Conservation (phyloP, 2,329 filamentous ascomycete species). For the Trichoderma koningii region DNA sequence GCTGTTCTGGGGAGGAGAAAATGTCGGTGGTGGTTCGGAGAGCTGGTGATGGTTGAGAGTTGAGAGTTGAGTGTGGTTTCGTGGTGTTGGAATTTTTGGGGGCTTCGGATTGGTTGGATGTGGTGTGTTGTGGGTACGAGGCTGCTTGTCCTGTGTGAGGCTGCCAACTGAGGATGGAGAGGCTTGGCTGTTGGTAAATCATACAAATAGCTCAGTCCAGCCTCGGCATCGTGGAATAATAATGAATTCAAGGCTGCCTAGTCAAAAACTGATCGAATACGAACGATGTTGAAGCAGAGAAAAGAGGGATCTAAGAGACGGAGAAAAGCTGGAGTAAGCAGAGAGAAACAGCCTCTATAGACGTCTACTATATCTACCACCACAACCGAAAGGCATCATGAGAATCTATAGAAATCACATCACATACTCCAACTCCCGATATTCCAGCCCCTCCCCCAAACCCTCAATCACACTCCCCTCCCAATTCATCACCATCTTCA, state of each 20-base stretch:
- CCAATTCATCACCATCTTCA: constrained; percentile 52
- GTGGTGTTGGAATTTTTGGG: constrained; percentile 27
- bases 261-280: too few species aligned
- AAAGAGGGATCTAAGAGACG: too few species aligned
- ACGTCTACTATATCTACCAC: too few species aligned
- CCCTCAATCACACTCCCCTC: constrained; percentile 31
- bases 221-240: too few species aligned
- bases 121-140: constrained; percentile 4
- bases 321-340: too few species aligned
- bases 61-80: constrained; percentile 1
- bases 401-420: background rate
- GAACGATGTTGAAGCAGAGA: too few species aligned
- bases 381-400: too few species aligned
- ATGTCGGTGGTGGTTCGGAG: background rate
- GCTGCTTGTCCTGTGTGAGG: background rate
- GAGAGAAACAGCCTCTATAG: too few species aligned
- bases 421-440: constrained; percentile 6
- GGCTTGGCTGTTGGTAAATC: too few species aligned
- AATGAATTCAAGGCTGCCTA: too few species aligned
- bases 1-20: background rate
- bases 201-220: too few species aligned
- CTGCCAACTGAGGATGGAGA: background rate
- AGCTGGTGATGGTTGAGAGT: constrained; percentile 11
- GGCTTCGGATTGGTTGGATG: background rate
- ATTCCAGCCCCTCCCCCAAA: background rate